These are phyloP conservation scores for Poronia punctata DNA, from an alignment of 495 filamentous ascomycete genomes.

Conservation along the genomic window DNA sequence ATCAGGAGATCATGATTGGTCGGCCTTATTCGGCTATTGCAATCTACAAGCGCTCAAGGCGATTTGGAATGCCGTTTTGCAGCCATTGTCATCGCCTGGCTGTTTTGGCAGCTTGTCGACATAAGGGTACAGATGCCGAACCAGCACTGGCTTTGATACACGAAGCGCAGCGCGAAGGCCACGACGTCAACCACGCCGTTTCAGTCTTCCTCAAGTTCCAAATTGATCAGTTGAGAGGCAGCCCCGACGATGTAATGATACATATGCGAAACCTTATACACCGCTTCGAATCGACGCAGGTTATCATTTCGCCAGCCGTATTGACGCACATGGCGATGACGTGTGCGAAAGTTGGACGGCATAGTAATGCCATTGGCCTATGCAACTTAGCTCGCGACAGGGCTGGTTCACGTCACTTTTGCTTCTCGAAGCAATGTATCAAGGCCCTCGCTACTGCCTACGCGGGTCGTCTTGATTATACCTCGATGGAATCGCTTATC, in stretches of 20 bases:
- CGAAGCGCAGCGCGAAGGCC: conserved; percentile 22
- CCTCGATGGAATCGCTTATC: conserved; percentile 27
- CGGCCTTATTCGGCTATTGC: conserved; percentile 19
- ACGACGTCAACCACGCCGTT: conserved; percentile 26
- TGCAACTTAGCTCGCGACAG: conserved; percentile 27
- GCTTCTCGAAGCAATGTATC: conserved; percentile 34
- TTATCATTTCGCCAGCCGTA: conserved; percentile 21
- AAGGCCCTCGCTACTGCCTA: conserved; percentile 33
- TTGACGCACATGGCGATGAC: conserved; percentile 33
- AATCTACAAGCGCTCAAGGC: conserved; percentile 30
- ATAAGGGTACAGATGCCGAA: conserved; percentile 6
- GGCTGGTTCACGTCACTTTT: conserved; percentile 14
- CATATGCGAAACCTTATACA: conserved; percentile 20
- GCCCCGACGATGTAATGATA: conserved; percentile 7
- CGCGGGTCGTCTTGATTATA: conserved; percentile 25
- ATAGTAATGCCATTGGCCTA: conserved; percentile 28
- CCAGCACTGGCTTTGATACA: conserved; percentile 27
- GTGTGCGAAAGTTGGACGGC: conserved; percentile 23
- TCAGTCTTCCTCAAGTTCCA: conserved; percentile 25
- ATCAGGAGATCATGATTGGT: conserved; percentile 18
- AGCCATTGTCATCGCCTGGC: conserved; percentile 30
- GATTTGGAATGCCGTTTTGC: conserved; percentile 25
- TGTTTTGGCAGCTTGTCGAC: conserved; percentile 30
- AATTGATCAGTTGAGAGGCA: conserved; percentile 12
- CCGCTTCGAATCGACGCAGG: conserved; percentile 21